Percentiles rank a stretch among this genome's conserved stretches.
These are phyloP conservation scores for Gracilariopsis chorda DNA, from an alignment of 23 red algal species.

Conservation along the genomic window DNA sequence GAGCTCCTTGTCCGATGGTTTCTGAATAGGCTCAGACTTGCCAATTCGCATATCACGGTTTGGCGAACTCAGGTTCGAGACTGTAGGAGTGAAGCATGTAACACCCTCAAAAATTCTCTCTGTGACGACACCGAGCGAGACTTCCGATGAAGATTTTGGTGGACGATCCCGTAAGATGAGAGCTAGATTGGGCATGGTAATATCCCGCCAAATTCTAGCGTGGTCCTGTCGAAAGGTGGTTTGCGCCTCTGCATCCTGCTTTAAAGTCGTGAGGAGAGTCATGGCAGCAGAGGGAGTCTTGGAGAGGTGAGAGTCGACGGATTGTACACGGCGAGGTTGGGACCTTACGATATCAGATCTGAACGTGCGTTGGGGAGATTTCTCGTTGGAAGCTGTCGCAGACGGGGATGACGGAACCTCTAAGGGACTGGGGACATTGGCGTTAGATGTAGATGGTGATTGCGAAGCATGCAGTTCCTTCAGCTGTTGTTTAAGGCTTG, in stretches of 20 bases:
- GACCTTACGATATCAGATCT: no score
- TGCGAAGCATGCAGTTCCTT: not conserved
- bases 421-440: not conserved
- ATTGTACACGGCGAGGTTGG: not conserved
- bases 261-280: not conserved
- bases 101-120: slow-evolving; percentile 68
- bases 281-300: not conserved
- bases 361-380: not conserved
- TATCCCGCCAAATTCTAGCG: slow-evolving; percentile 56
- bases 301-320: no score
- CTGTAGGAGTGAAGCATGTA: slow-evolving; percentile 44
- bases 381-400: not conserved
- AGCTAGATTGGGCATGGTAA: slow-evolving; percentile 64
- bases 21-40: not conserved
- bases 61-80: not conserved
- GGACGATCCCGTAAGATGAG: not conserved
- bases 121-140: slow-evolving; percentile 34
- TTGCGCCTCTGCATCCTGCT: not conserved
- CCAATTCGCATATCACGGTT: slow-evolving; percentile 18
- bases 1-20: not conserved
- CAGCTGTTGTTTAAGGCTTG: not conserved
- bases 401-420: not conserved
- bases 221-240: slow-evolving; percentile 50
- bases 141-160: not conserved
- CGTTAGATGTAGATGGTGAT: not conserved